A percentile compares a stretch with the other conserved stretches of the same genome.
These are phyloP conservation scores for Globisporangium carolinianum DNA, from an alignment of 352 stramenopile genomes.

Conservation along the genomic window DNA sequence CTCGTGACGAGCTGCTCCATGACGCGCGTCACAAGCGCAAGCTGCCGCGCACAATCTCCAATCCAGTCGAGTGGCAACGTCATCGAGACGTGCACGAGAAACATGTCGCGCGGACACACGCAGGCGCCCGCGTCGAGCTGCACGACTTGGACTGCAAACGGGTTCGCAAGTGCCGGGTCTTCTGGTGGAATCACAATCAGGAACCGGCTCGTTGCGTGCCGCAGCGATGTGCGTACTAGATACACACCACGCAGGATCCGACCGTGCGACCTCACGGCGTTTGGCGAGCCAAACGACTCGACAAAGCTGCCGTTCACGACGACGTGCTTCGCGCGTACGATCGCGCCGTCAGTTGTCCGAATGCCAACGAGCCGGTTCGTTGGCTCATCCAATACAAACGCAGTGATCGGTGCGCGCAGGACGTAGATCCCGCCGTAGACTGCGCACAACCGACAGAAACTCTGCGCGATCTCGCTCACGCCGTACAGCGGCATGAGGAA, in stretches of 20 bases:
- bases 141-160: constrained; percentile 60
- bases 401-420: constrained; percentile 54
- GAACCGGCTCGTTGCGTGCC: constrained; percentile 31
- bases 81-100: constrained; percentile 63
- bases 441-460: constrained; percentile 80
- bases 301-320: constrained; percentile 57
- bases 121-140: constrained; percentile 63
- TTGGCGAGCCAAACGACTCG: constrained; percentile 13
- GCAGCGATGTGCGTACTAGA: constrained; percentile 35
- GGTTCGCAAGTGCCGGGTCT: constrained; percentile 43
- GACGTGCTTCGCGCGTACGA: constrained; percentile 40
- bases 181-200: constrained; percentile 66
- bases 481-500: constrained; percentile 83
- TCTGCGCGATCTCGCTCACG: constrained; percentile 81
- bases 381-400: constrained; percentile 39
- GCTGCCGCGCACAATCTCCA: constrained; percentile 24
- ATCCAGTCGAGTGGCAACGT: constrained; percentile 34
- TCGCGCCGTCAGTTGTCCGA: constrained; percentile 27
- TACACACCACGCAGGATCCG: constrained; percentile 57
- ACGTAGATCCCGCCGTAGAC: constrained; percentile 88
- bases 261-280: constrained; percentile 14
- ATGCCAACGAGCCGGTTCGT: constrained; percentile 31
- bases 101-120: constrained; percentile 52
- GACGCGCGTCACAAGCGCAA: constrained; percentile 27
- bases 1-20: constrained; percentile 27